These are phyloP conservation scores for Wickerhamiella azyma DNA, from an alignment of 805 yeast genomes.

Conservation along the genomic window DNA sequence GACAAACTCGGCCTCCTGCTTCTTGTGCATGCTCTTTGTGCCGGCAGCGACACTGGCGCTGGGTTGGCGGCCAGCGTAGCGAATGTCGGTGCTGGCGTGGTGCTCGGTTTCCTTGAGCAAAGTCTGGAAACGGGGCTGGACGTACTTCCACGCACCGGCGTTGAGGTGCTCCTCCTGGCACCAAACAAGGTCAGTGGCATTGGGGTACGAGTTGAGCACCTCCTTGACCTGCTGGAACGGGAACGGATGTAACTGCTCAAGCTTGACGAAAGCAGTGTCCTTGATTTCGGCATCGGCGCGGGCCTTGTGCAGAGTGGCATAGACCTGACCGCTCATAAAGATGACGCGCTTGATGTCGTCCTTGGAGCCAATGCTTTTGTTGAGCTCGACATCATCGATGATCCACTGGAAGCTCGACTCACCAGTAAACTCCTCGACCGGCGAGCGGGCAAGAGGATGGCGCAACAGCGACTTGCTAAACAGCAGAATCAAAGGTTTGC, in stretches of 20 bases:
- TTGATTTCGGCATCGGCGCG: slow-evolving; percentile 66
- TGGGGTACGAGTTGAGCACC: slow-evolving; percentile 63
- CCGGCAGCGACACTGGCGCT: slow-evolving; percentile 98
- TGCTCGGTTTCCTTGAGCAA: slow-evolving; percentile 60
- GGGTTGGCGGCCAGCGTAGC: slow-evolving; percentile 97
- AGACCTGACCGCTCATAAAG: slow-evolving; percentile 85
- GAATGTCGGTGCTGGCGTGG: slow-evolving; percentile 42
- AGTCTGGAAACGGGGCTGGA: slow-evolving; percentile 70
- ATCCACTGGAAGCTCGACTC: slow-evolving; percentile 92
- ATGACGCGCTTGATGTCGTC: slow-evolving; percentile 81
- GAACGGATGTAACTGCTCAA: slow-evolving; percentile 98
- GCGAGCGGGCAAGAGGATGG: slow-evolving; percentile 93
- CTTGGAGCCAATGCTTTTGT: slow-evolving; percentile 59
- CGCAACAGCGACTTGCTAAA: slow-evolving; percentile 91
- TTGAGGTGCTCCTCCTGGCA: slow-evolving; percentile 98
- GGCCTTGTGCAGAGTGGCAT: slow-evolving; percentile 78
- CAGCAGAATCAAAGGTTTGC: slow-evolving; percentile 65
- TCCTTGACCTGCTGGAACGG: slow-evolving; percentile 91
- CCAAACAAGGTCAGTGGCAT: slow-evolving; percentile 80
- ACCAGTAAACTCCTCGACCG: slow-evolving; percentile 70
- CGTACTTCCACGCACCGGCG: slow-evolving; percentile 81
- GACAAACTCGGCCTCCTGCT: slow-evolving; percentile 81
- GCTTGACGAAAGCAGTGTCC: slow-evolving; percentile 72
- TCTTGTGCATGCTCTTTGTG: slow-evolving; percentile 69
- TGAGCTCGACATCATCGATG: slow-evolving; percentile 81